phyloP scores from a whole-genome alignment of 106 monocot species.

The Apostasia ramifera region DNA sequence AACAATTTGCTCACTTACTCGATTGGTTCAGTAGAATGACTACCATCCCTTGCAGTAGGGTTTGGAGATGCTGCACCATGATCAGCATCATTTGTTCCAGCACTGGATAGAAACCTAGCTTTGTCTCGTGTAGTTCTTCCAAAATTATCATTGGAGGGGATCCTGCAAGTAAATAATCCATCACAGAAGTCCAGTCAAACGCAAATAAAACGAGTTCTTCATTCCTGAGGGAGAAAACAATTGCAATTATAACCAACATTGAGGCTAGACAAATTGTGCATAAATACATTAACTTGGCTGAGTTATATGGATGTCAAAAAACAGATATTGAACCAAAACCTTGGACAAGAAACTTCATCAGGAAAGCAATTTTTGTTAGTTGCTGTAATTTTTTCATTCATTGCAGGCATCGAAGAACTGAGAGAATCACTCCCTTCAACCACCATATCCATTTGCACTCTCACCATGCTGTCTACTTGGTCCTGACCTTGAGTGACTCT shows the following conservation, averaged over 20 bases:
- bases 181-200: too few species aligned
- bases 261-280: too few species aligned
- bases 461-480: not conserved
- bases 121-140: too few species aligned
- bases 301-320: too few species aligned
- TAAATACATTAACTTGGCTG: too few species aligned
- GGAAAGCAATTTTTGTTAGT: not conserved
- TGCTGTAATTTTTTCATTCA: not conserved
- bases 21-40: not conserved
- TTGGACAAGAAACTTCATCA: not conserved
- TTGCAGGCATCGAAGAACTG: slow-evolving; percentile 1
- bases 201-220: too few species aligned
- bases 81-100: too few species aligned
- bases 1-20: not conserved
- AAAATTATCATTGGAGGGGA: not conserved
- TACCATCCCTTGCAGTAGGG: not conserved
- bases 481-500: not conserved
- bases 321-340: not conserved
- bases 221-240: too few species aligned
- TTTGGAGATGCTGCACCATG: not conserved
- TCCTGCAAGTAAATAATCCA: not conserved
- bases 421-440: slow-evolving; percentile 4
- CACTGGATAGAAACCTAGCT: too few species aligned
- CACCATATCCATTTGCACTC: not conserved
- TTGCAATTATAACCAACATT: too few species aligned